Evolutionary conservation across 139 green algal species (phyloP).

Genomic region (Pleodorina starrii): DNA sequence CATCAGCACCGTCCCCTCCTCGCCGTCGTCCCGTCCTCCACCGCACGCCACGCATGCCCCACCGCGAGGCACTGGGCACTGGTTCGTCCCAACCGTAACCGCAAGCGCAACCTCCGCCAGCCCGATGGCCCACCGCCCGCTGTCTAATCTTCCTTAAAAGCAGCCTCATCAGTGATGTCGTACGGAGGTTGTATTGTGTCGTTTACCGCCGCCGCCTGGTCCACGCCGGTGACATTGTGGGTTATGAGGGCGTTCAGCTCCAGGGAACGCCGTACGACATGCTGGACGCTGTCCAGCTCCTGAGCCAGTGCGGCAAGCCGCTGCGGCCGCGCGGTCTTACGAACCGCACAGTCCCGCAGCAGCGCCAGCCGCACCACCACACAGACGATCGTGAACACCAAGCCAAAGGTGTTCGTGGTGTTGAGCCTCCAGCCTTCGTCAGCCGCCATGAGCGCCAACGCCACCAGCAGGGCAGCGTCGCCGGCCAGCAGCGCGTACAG

Average conservation of each 20-base stretch:
- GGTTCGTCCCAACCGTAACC: neutral
- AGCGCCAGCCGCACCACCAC: neutral
- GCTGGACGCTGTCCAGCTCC: neutral
- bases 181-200: neutral
- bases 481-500: neutral
- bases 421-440: neutral
- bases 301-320: neutral
- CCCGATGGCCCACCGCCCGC: no score
- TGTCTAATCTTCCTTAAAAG: neutral
- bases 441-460: neutral
- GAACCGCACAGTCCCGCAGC: neutral
- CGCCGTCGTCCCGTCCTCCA: neutral
- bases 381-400: neutral
- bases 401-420: neutral
- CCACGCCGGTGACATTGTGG: no score
- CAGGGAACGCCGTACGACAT: slow-evolving; percentile 4
- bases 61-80: neutral
- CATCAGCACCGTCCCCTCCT: no score
- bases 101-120: neutral
- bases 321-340: neutral
- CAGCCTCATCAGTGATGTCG: neutral
- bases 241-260: neutral
- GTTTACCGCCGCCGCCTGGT: neutral
- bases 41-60: neutral
- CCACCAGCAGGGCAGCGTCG: neutral